Conservation (phyloP, 2,329 filamentous ascomycete genomes). For the Epichloe baconii region DNA sequence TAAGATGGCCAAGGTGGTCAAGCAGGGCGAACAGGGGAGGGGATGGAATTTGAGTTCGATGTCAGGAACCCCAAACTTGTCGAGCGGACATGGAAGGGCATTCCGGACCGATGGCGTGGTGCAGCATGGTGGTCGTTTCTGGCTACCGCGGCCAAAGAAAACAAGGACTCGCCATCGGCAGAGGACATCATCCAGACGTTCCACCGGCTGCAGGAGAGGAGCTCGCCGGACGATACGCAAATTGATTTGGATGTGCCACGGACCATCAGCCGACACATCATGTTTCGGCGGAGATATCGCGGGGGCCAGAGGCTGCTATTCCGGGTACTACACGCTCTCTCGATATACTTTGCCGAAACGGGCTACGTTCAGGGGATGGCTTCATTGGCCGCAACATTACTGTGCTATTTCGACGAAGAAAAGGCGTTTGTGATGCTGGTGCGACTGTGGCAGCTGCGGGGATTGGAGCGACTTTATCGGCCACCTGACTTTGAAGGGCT, state of each 20-base stretch:
- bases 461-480: constrained; percentile 72
- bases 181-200: constrained; percentile 61
- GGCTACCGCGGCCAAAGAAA: constrained; percentile 56
- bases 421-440: constrained; percentile 91
- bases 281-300: constrained; percentile 86
- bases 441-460: constrained; percentile 81
- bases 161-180: constrained; percentile 48
- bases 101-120: constrained; percentile 87
- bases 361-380: constrained; percentile 99
- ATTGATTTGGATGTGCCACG: constrained; percentile 95
- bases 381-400: constrained; percentile 74
- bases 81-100: constrained; percentile 92
- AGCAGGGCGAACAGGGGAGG: constrained; percentile 38
- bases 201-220: constrained; percentile 56
- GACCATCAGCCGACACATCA: constrained; percentile 90
- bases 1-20: constrained; percentile 48
- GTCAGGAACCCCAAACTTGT: constrained; percentile 71
- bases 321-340: constrained; percentile 80
- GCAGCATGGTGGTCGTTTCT: constrained; percentile 95
- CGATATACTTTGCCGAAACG: constrained; percentile 78
- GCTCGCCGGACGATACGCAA: constrained; percentile 83
- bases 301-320: constrained; percentile 88
- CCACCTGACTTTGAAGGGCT: constrained; percentile 67
- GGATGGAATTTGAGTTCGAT: constrained; percentile 67
- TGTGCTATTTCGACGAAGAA: constrained; percentile 97